Base-by-base conservation (phyloP, 2,329 filamentous ascomycete species). In the Coniochaeta sp. region DNA sequence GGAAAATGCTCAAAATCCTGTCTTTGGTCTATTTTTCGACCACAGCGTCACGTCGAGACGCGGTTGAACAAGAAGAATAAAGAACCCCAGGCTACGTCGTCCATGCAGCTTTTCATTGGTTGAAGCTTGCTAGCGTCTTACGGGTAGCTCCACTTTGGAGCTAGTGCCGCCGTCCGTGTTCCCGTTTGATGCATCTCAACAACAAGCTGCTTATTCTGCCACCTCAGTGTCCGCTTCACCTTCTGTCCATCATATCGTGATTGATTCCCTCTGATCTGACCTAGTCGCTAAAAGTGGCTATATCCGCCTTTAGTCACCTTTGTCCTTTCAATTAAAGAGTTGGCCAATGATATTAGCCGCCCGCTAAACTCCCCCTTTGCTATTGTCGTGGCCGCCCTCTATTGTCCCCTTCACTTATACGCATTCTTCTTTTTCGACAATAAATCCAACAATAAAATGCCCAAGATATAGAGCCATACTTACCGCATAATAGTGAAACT, bases 31-130 rank as follows among this genome's bases (percentile, higher is more conserved):
- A n/a, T n/a, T n/a, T n/a, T n/a, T n/a, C n/a, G n/a, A n/a, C n/a
- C n/a, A n/a, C n/a, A n/a, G n/a, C n/a, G 28, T 48, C 45, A 48
- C 45, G 45, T 48, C 45, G 13, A 48, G 45, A 48, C 45, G 45
- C 45, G 45, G 45, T 48, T 31, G 6, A 20, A 20, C 45, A 48
- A 48, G 24, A 48, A 13, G 28, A 48, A 48, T 31, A 10, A 46
- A 46, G 26, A 46, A 46, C 7, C 6, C 24, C 28, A 31, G 18
- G 45, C 26, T 48, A 48, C 35, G 18, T 42, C 38, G 20, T 26
- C 20, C 9, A 1, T 24, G 12, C 20, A n/a, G 38, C 38, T 13
- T 38, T 14, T 42, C 20, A 42, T 42, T 42, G 38, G 38, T 12
- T n/a, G 38, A 42, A 42, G 38, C 38, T 42, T 16, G 22, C 38